Base-by-base conservation (phyloP, 768 basidiomycete genomes). In the Suillus subalutaceus region DNA sequence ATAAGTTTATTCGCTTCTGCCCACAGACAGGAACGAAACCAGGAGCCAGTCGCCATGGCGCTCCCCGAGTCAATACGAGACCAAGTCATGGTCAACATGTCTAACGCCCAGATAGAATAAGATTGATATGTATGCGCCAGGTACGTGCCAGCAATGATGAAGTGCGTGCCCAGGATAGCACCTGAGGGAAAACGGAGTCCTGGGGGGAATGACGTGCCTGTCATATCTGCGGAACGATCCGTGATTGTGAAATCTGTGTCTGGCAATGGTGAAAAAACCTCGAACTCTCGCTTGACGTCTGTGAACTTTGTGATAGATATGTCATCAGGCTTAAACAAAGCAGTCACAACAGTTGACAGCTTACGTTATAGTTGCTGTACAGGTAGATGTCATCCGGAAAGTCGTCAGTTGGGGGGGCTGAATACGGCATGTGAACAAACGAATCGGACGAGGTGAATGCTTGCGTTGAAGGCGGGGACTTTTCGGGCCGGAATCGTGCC, bases 161-260 rank as follows among this genome's bases (percentile, higher is more conserved):
- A 86, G 76, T 95, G 89, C 40, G 88, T 89, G 38, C 96, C 97
- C 8, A 97, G 81, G 67, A 98, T 89, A 40, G 94, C 94, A 23
- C 96, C 97, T 0, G 95, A 93, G 7, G 97, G 97, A 81, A 99
- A 99, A 10, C 97, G 91, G 53, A 99, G 87, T 15, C 97, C 97
- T 0, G 97, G 97, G 26, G 97, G 97, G 70, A 94, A 91, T 1
- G 90, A 86, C 15, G 86, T 81, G 23, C 92, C 93, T 20, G 83
- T 83, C 95, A 98, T 97, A 16, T 88, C 79, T 13, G 85, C 75
- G 8, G 96, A 97, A 41, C 89, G 87, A 73, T 97, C 93, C 66
- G 88, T 85, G 58, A 96, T 88, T 3, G 85, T 86, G 74, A 95
- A 96, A 66, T 90, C 87, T 20, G 85, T 81, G 71, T 90, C 86